phyloP scores from a whole-genome alignment of 75 land plant species.

The Picea glauca region DNA sequence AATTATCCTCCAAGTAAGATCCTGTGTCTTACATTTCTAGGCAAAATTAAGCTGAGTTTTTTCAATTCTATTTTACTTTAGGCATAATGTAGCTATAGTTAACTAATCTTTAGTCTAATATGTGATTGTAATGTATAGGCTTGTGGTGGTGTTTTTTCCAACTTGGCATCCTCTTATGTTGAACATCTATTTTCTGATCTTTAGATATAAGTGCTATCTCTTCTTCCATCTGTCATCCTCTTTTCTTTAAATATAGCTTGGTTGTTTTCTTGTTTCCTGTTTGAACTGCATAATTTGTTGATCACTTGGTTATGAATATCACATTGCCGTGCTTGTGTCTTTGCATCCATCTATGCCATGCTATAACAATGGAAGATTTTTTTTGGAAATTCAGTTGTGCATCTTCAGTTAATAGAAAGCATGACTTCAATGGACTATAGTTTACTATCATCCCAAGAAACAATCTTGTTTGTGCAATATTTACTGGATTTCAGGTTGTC shows the following conservation, averaged over 20 bases:
- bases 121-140: neutral
- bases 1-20: slow-evolving; percentile 76
- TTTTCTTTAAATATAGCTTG: neutral
- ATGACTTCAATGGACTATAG: neutral
- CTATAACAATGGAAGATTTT: neutral
- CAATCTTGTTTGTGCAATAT: neutral
- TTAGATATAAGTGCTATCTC: neutral
- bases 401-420: neutral
- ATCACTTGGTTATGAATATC: neutral
- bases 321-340: neutral
- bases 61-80: neutral
- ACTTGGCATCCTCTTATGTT: neutral
- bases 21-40: neutral
- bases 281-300: neutral
- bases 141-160: neutral
- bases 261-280: neutral
- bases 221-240: neutral
- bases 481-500: too few species aligned
- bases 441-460: neutral
- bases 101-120: neutral
- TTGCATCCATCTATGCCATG: neutral
- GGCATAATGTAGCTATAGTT: neutral
- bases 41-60: neutral
- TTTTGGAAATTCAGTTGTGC: neutral
- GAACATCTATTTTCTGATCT: neutral